Conservation (phyloP, 2,329 filamentous ascomycete species). For the Hypocrella siamensis region DNA sequence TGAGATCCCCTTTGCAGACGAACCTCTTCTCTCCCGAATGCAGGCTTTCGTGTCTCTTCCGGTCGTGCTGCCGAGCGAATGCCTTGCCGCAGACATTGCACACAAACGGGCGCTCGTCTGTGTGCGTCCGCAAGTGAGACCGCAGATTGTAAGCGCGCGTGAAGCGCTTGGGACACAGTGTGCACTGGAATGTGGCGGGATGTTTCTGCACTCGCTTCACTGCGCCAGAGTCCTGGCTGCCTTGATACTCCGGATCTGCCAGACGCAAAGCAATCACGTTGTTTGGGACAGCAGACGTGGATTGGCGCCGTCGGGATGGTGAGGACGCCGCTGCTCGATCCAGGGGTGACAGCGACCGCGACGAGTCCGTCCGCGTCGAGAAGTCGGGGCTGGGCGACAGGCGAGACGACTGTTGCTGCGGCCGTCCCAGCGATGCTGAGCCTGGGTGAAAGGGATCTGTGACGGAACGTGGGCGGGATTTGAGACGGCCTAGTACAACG, state of each 20-base stretch:
- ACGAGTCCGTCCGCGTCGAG: conserved; percentile 27
- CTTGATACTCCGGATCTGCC: conserved; percentile 74
- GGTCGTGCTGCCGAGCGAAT: conserved; percentile 92
- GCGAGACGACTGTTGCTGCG: conserved; percentile 22
- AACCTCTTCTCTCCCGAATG: conserved; percentile 99
- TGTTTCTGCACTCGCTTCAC: conserved; percentile 90
- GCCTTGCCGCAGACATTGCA: conserved; percentile 95
- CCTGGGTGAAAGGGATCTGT: conserved; percentile 43
- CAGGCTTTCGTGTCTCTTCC: conserved; percentile 89
- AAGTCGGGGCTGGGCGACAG: conserved; percentile 36
- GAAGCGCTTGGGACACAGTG: conserved; percentile 84
- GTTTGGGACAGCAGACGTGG: conserved; percentile 46
- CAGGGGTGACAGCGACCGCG: conserved; percentile 43
- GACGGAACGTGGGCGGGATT: conserved; percentile 36
- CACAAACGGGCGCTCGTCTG: conserved; percentile 91
- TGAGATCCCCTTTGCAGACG: conserved; percentile 83
- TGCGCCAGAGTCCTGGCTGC: conserved; percentile 41
- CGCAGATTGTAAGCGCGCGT: conserved; percentile 93
- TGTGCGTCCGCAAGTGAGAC: conserved; percentile 89
- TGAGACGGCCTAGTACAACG: conserved; percentile 33
- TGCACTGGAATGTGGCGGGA: conserved; percentile 92
- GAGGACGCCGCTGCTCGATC: conserved; percentile 30
- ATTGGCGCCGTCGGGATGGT: conserved; percentile 33
- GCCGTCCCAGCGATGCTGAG: too few species aligned
- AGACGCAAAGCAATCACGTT: conserved; percentile 72